A percentile compares a stretch with the other conserved stretches of the same genome.
These are phyloP conservation scores for Carex kokanica DNA, from an alignment of 176 grass and related monocot genomes.

Conservation along the genomic window DNA sequence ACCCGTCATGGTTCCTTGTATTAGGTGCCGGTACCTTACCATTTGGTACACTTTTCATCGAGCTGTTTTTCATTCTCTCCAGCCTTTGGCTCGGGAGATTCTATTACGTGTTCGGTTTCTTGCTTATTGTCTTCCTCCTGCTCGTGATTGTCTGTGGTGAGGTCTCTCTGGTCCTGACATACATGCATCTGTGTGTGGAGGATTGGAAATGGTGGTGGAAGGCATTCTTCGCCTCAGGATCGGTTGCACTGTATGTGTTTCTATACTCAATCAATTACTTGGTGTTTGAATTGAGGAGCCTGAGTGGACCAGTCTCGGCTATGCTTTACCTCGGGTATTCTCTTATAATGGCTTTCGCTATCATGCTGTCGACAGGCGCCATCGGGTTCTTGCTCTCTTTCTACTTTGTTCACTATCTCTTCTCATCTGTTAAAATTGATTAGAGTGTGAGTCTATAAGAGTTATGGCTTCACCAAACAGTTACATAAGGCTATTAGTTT, in stretches of 20 bases:
- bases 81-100: slow-evolving; percentile 87
- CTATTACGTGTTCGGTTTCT: slow-evolving; percentile 86
- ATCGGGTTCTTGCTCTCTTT: slow-evolving; percentile 81
- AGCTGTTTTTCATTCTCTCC: slow-evolving; percentile 89
- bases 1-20: slow-evolving; percentile 85
- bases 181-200: slow-evolving; percentile 82
- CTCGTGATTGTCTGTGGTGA: slow-evolving; percentile 66
- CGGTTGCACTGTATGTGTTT: slow-evolving; percentile 71
- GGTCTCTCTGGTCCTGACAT: slow-evolving; percentile 74
- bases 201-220: slow-evolving; percentile 97
- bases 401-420: slow-evolving; percentile 88
- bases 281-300: slow-evolving; percentile 79
- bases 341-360: slow-evolving; percentile 70
- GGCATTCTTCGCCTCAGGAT: slow-evolving; percentile 80
- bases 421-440: slow-evolving; percentile 90
- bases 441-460: slow-evolving; percentile 25
- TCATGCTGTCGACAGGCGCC: slow-evolving; percentile 67
- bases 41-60: slow-evolving; percentile 85
- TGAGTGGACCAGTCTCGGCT: slow-evolving; percentile 63
- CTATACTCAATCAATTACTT: slow-evolving; percentile 77
- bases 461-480: background rate
- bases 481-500: background rate
- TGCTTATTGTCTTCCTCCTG: slow-evolving; percentile 65
- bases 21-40: slow-evolving; percentile 74
- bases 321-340: slow-evolving; percentile 79